phyloP scores from a whole-genome alignment of 495 filamentous ascomycete genomes.

The Lasiosphaeris hirsuta region DNA sequence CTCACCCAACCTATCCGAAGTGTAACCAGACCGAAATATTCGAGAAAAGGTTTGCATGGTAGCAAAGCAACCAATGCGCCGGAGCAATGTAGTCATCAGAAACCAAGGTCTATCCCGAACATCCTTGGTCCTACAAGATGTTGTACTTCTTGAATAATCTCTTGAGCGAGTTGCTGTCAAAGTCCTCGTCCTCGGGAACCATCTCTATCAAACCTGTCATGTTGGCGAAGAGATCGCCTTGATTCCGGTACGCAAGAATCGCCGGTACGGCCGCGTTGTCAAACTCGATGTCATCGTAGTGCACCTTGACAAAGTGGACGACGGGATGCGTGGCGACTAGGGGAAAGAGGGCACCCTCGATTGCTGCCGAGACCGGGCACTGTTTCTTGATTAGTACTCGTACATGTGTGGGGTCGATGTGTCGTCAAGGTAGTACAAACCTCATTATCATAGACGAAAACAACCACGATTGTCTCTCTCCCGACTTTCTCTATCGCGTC shows the following conservation, averaged over 20 bases:
- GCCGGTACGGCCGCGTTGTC: conserved; percentile 86
- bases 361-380: conserved; percentile 69
- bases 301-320: conserved; percentile 85
- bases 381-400: conserved; percentile 37
- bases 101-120: background rate
- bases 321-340: conserved; percentile 66
- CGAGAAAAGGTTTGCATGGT: background rate
- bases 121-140: conserved; percentile 35
- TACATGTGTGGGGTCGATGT: background rate
- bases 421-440: conserved; percentile 47
- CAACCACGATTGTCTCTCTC: conserved; percentile 82
- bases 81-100: background rate
- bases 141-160: conserved; percentile 44
- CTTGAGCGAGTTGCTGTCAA: conserved; percentile 49
- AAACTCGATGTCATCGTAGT: conserved; percentile 93
- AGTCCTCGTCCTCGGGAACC: conserved; percentile 64
- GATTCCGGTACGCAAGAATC: conserved; percentile 77
- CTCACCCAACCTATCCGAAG: background rate
- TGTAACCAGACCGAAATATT: background rate
- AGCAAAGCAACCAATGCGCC: background rate
- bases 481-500: conserved; percentile 90
- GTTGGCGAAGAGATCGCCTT: conserved; percentile 86
- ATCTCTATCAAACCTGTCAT: conserved; percentile 81
- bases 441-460: conserved; percentile 88
- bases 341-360: conserved; percentile 71